Evolutionary conservation across 1,284 basidiomycete genomes (phyloP), one percentile per base, ranked within the genome.

Genomic region (Sporisorium exsertum): DNA sequence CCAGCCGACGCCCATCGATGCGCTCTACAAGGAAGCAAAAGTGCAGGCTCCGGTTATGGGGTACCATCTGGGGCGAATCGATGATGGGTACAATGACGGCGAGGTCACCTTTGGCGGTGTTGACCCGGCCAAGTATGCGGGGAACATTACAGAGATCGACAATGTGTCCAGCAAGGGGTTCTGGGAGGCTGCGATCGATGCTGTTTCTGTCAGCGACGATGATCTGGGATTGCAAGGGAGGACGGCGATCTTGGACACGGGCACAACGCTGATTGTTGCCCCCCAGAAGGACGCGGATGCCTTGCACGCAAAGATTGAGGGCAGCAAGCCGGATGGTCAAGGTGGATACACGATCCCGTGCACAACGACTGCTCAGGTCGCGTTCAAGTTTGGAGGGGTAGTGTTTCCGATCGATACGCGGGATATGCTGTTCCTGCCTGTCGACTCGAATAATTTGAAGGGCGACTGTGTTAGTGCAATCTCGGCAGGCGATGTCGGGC

Each of bases 381-480:
- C 91, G 0, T 86, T 95, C 67, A 89, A 89, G 3, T 92, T 94
- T 73, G 91, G 91, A 27, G 90, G 90, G 16, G 82, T 86, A 49
- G 64, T 84, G 22, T 94, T 93, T 83, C 84, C 88, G 37, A 80
- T 86, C 57, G 79, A 83, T 43, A 72, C 85, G 2, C 50, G 81
- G 6, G 93, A 95, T 84, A 86, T 95, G 67, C 88, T 91, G 5
- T 90, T 93, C 86, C 82, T 89, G 16, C 92, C 93, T 47, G 86
- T 91, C 15, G 86, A 92, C 82, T 64, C 86, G 37, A 89, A 88
- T 75, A 83, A 94, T 81, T 89, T 90, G 33, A 86, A 86, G 10
- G 92, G 92, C 37, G 88, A 90, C 62, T 95, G 94, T 83, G 83
- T 90, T 16, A 92, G 91, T 47, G 91, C 93, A 18, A 92, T 95